phyloP scores from a whole-genome alignment of 2,329 filamentous ascomycete genomes.

The Calonectria ilicicola region DNA sequence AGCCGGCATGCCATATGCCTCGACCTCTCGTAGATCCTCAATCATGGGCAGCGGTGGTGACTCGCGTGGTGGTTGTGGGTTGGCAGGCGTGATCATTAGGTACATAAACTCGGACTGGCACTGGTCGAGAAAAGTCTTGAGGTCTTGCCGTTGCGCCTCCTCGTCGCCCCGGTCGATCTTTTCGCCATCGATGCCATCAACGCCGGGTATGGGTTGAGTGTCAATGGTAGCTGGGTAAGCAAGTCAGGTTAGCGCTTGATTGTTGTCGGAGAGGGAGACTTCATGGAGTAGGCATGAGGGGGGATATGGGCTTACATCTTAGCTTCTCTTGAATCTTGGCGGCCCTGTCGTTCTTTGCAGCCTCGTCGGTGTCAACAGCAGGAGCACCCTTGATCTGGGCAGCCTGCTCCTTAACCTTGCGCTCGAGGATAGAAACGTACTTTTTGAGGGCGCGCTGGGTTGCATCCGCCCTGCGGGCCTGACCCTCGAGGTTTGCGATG shows the following conservation, averaged over 20 bases:
- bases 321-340: slow-evolving; percentile 69
- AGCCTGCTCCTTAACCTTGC: slow-evolving; percentile 86
- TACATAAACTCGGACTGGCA: slow-evolving; percentile 76
- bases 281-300: background rate
- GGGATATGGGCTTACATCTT: slow-evolving; percentile 55
- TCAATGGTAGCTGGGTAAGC: slow-evolving; percentile 54
- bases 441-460: slow-evolving; percentile 90
- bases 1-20: slow-evolving; percentile 61
- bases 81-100: slow-evolving; percentile 75
- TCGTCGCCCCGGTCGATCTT: slow-evolving; percentile 57
- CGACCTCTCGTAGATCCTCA: slow-evolving; percentile 69
- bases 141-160: slow-evolving; percentile 62
- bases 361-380: slow-evolving; percentile 52
- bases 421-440: slow-evolving; percentile 90
- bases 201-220: slow-evolving; percentile 56
- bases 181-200: slow-evolving; percentile 61
- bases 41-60: slow-evolving; percentile 69
- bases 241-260: slow-evolving; percentile 24
- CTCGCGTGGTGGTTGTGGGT: slow-evolving; percentile 73
- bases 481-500: slow-evolving; percentile 94
- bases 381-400: slow-evolving; percentile 70
- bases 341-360: slow-evolving; percentile 64
- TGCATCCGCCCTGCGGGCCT: slow-evolving; percentile 86
- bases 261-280: background rate
- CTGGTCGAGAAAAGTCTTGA: slow-evolving; percentile 73